phyloP scores from a whole-genome alignment of 1,139 yeast genomes.

The Geotrichum fermentans region DNA sequence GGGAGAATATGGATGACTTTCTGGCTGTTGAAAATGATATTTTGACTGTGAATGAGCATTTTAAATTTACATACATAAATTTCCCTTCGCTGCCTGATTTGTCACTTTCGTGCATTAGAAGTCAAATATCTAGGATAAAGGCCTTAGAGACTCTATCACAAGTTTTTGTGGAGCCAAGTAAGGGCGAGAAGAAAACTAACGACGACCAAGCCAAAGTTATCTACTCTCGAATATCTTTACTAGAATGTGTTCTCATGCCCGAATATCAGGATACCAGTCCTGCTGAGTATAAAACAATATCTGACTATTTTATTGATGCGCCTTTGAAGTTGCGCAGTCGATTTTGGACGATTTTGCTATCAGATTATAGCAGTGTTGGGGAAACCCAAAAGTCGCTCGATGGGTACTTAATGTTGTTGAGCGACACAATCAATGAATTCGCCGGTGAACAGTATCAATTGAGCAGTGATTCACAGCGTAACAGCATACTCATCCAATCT shows the following conservation, averaged over 20 bases:
- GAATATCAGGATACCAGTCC: conserved; percentile 23
- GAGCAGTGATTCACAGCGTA: conserved; percentile 26
- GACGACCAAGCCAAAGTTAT: conserved; percentile 21
- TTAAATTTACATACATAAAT: conserved; percentile 35
- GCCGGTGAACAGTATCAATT: conserved; percentile 29
- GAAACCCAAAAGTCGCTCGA: conserved; percentile 43
- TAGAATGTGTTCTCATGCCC: conserved; percentile 50
- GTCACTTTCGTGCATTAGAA: conserved; percentile 47
- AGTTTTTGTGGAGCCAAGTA: conserved; percentile 38
- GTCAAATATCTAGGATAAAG: conserved; percentile 62
- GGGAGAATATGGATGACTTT: conserved; percentile 31
- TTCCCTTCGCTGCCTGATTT: conserved; percentile 53
- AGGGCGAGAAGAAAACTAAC: background rate
- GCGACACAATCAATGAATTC: conserved; percentile 42
- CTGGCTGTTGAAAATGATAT: conserved; percentile 23
- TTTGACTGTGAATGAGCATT: conserved; percentile 22
- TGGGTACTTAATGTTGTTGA: conserved; percentile 54
- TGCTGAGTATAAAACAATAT: conserved; percentile 48
- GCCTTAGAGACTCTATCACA: conserved; percentile 64
- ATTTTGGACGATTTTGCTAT: conserved; percentile 71
- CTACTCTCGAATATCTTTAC: conserved; percentile 38
- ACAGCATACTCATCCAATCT: conserved; percentile 37
- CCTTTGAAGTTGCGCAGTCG: conserved; percentile 63
- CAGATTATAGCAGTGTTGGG: conserved; percentile 48
- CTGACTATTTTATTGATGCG: conserved; percentile 54